These are phyloP conservation scores for Picea engelmannii DNA, from an alignment of 83 land plant species.

Conservation along the genomic window DNA sequence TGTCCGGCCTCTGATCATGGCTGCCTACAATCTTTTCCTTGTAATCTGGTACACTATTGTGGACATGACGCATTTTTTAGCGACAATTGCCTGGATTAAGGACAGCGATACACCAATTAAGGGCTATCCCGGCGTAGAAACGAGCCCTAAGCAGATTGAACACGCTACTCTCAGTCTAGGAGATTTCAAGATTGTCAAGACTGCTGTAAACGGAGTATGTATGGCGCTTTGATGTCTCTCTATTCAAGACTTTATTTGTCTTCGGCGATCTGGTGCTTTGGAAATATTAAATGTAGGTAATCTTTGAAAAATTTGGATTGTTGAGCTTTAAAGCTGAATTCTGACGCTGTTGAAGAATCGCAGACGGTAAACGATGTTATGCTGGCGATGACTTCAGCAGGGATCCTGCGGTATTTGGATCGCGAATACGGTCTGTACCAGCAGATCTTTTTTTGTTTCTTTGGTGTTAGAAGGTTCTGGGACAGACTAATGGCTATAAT, in stretches of 20 bases:
- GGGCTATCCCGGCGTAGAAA: constrained; percentile 42
- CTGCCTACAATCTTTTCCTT: too few species aligned
- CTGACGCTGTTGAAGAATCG: background rate
- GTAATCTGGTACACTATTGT: constrained; percentile 36
- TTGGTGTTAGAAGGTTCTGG: background rate
- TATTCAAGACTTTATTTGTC: background rate
- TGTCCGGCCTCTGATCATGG: too few species aligned
- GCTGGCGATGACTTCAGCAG: constrained; percentile 47
- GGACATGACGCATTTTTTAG: constrained; percentile 37
- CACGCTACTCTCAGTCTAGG: constrained; percentile 33
- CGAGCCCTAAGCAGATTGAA: constrained; percentile 36
- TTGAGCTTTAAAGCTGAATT: background rate
- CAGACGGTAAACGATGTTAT: constrained; percentile 68
- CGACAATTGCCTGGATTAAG: constrained; percentile 35
- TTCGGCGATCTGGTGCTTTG: too few species aligned
- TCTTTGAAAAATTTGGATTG: background rate
- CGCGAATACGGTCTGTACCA: constrained; percentile 23
- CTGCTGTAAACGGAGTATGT: constrained; percentile 37
- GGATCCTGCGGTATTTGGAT: constrained; percentile 36
- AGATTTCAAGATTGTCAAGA: constrained; percentile 56
- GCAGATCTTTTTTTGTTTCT: background rate
- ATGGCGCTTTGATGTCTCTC: background rate
- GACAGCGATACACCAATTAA: constrained; percentile 61
- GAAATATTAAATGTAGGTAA: background rate
- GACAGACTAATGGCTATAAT: background rate